Percentiles rank a stretch among this genome's conserved stretches.
Evolutionary conservation across 306 rosid genomes (phyloP).

Genomic region (Aeschynomene evenia): DNA sequence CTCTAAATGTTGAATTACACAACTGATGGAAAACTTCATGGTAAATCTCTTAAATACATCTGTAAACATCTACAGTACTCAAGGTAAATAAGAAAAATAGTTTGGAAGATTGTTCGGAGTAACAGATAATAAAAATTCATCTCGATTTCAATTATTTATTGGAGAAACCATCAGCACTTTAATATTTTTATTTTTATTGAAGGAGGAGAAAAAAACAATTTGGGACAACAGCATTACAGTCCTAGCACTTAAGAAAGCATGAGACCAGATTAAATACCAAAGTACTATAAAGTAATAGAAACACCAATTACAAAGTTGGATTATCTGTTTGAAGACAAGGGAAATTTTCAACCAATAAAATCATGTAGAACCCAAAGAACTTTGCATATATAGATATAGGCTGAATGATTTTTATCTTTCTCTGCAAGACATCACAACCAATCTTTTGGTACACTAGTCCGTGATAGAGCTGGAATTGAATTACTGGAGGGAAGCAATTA

Average conservation of each 20-base stretch:
- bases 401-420: constrained; percentile 18
- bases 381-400: constrained; percentile 3
- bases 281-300: constrained; percentile 14
- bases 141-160: constrained; percentile 23
- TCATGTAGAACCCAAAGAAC: constrained; percentile 1
- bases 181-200: neutral
- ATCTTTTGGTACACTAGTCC: neutral
- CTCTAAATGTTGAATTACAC: constrained; percentile 24
- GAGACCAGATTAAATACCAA: constrained; percentile 1
- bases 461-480: neutral
- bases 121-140: constrained; percentile 1
- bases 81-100: constrained; percentile 6
- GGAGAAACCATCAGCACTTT: neutral
- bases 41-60: constrained; percentile 15
- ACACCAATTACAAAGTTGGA: constrained; percentile 5
- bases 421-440: neutral
- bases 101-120: neutral
- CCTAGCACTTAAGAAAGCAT: constrained; percentile 11
- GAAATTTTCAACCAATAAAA: constrained; percentile 7
- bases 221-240: neutral
- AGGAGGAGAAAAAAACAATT: constrained; percentile 12
- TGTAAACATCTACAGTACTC: neutral
- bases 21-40: constrained; percentile 11
- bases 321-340: neutral
- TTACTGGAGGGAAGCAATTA: neutral